Evolutionary conservation across 208 protist genomes (phyloP), one percentile per base, ranked within the genome.

Genomic region (Leishmania martiniquensis): DNA sequence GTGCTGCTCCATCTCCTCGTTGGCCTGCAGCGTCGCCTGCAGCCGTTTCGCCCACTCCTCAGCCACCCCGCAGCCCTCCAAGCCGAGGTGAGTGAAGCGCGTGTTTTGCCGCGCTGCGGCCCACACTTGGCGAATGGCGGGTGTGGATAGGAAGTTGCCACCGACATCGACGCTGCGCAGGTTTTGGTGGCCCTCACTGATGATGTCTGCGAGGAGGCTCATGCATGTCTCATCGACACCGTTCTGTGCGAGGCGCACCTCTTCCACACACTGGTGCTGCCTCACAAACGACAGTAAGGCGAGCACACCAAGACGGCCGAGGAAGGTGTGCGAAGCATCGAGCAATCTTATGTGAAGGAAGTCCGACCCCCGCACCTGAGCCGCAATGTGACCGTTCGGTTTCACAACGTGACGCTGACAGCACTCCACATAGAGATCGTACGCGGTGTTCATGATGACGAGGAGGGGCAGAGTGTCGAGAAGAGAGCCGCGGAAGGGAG

Each of bases 271-370:
- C 32, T 86, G 82, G 73, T 96, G 90, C 45, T 90, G 84, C 10
- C 72, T 75, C 32, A 92, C 84, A 73, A 95, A 90, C 70, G 90
- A 83, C 1, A 97, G 85, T 22, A 97, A 78, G 9, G 92, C 91
- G 67, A 86, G 87, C 10, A 92, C 85, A 22, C 94, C 94, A 13
- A 87, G 79, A 25, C 81, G 84, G 65, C 94, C 94, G 25, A 97
- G 80, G 76, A 95, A 93, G 17, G 90, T 97, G 63, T 89, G 65
- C 0, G 92, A 92, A 59, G 88, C 90, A 78, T 97, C 94, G 72
- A 97, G 76, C 22, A 76, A 5, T 20, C 72, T 42, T 25, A 96
- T 60, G 29, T 83, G 83, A 17, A 96, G 73, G 71, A 93, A 77
- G 62, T 89, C 88, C 32, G 87, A 75, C n/a, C 82, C 25, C 63